Conservation (phyloP, 306 rosid genomes). For the Begonia loranthoides region DNA sequence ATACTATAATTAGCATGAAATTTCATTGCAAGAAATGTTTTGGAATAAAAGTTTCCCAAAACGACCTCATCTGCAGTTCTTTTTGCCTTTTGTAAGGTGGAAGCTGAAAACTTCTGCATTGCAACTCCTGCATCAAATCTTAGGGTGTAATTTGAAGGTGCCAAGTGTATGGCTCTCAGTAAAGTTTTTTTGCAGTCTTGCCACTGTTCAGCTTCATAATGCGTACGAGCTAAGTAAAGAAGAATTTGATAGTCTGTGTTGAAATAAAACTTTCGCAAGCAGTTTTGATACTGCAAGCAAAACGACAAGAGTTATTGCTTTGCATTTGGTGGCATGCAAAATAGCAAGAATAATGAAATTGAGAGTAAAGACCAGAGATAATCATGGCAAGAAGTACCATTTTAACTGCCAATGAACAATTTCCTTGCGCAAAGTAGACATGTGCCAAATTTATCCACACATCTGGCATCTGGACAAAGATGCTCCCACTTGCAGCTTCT, state of each 20-base stretch:
- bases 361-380: conserved; percentile 3
- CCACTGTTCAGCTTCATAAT: conserved; percentile 99
- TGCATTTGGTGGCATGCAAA: no score
- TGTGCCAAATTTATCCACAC: conserved; percentile 99
- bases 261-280: conserved; percentile 87
- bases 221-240: conserved; percentile 89
- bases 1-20: no score
- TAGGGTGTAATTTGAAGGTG: conserved; percentile 91
- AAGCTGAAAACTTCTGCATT: conserved; percentile 96
- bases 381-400: conserved; percentile 41
- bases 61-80: conserved; percentile 92
- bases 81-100: conserved; percentile 83
- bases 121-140: conserved; percentile 98
- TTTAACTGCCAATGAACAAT: conserved; percentile 87
- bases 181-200: conserved; percentile 95
- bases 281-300: conserved; percentile 84
- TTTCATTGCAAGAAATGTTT: no score
- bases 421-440: conserved; percentile 96
- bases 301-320: no score
- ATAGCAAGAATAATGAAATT: no score
- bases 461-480: conserved; percentile 99
- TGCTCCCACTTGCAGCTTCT: conserved; percentile 99
- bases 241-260: conserved; percentile 94
- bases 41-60: conserved; percentile 8
- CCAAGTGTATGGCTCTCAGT: conserved; percentile 89